Conservation (phyloP, 2,329 filamentous ascomycete species). For the Metarhizium anisopliae region DNA sequence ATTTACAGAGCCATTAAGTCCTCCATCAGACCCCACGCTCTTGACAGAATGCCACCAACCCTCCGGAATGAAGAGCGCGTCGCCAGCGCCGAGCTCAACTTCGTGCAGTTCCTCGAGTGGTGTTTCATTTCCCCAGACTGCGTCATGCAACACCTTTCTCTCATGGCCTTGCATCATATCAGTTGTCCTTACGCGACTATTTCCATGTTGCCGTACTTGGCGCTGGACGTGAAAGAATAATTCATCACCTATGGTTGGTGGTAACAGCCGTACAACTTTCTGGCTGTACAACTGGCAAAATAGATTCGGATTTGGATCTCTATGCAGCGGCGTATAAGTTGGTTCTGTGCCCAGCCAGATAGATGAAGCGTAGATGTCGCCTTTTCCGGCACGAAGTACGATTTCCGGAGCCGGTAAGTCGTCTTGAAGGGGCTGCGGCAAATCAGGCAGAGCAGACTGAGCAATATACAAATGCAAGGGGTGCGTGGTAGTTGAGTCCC, state of each 20-base stretch:
- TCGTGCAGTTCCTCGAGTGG: constrained; percentile 33
- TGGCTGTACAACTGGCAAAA: constrained; percentile 72
- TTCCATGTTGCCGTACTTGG: constrained; percentile 27
- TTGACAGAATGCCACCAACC: constrained; percentile 39
- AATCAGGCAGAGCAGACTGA: constrained; percentile 62
- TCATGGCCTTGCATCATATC: constrained; percentile 90
- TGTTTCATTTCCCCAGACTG: constrained; percentile 52
- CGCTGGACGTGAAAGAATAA: constrained; percentile 51
- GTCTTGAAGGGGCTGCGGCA: constrained; percentile 52
- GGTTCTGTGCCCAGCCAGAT: constrained; percentile 83
- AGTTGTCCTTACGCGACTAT: constrained; percentile 54
- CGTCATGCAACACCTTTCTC: constrained; percentile 53
- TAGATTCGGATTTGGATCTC: constrained; percentile 88
- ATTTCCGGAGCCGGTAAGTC: constrained; percentile 63
- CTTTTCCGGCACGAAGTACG: constrained; percentile 55
- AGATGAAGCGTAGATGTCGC: constrained; percentile 79
- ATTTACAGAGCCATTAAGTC: constrained; percentile 33
- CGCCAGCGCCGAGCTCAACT: constrained; percentile 46
- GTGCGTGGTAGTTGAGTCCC: constrained; percentile 12
- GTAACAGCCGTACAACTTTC: constrained; percentile 67
- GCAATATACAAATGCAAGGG: constrained; percentile 66
- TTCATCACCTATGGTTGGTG: constrained; percentile 50
- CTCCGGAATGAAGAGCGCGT: constrained; percentile 32
- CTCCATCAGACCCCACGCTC: constrained; percentile 23
- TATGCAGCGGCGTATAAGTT: constrained; percentile 83